A percentile compares a stretch with the other conserved stretches of the same genome.
Conservation (phyloP, 768 basidiomycete species). For the Exidia glandulosa region DNA sequence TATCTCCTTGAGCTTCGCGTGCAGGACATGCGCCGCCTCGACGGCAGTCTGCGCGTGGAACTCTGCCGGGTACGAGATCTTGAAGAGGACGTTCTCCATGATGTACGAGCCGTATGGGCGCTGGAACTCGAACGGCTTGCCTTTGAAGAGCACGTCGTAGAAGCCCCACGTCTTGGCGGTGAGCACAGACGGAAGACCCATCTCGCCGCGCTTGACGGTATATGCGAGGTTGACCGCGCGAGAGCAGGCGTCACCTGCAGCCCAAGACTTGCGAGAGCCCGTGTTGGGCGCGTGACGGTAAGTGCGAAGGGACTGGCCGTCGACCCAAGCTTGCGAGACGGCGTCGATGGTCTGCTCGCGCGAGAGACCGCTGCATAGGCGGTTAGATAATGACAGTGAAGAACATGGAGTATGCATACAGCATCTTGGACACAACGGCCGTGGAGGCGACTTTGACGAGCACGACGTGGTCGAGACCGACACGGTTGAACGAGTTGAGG, state of each 20-base stretch:
- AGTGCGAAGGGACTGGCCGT: conserved; percentile 85
- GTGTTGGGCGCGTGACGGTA: conserved; percentile 97
- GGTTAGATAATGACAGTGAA: background rate
- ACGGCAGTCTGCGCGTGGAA: conserved; percentile 96
- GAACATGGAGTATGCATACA: conserved; percentile 34
- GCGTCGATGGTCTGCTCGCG: conserved; percentile 84
- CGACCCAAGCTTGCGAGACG: conserved; percentile 88
- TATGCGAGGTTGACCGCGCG: conserved; percentile 86
- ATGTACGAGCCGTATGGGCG: conserved; percentile 78
- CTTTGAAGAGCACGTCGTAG: conserved; percentile 92
- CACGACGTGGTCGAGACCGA: conserved; percentile 89
- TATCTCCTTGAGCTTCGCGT: conserved; percentile 63
- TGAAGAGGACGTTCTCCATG: conserved; percentile 92
- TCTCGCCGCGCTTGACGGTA: conserved; percentile 84
- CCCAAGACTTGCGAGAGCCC: conserved; percentile 88
- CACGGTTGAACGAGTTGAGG: conserved; percentile 89
- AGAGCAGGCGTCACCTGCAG: conserved; percentile 88
- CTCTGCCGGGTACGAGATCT: conserved; percentile 90
- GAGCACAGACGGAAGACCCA: conserved; percentile 82
- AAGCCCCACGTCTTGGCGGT: conserved; percentile 95
- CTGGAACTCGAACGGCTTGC: conserved; percentile 86
- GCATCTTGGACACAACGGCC: conserved; percentile 84
- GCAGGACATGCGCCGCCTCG: conserved; percentile 74
- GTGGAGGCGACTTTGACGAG: conserved; percentile 95
- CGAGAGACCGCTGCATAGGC: conserved; percentile 45